phyloP scores from a whole-genome alignment of 1,139 yeast species.

The Pichia terricola region DNA sequence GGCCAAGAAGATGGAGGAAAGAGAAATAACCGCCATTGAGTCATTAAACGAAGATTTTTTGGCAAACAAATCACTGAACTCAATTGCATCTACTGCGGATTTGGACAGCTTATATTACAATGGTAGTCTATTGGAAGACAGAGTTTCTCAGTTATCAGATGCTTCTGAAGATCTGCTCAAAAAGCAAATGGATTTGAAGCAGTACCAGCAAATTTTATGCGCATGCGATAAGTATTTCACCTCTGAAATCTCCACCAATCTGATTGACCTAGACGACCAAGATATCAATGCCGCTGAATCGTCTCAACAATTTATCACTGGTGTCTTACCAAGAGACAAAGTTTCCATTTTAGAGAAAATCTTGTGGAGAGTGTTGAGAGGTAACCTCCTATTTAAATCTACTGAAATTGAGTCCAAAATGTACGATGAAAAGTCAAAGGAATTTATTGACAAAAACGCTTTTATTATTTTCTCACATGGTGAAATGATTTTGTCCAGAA shows the following conservation, averaged over 20 bases:
- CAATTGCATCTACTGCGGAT: conserved; percentile 41
- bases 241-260: conserved; percentile 23
- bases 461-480: conserved; percentile 51
- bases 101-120: conserved; percentile 68
- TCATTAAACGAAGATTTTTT: conserved; percentile 36
- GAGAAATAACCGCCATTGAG: conserved; percentile 35
- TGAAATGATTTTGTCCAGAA: conserved; percentile 38
- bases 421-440: conserved; percentile 29
- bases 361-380: conserved; percentile 49
- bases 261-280: conserved; percentile 22
- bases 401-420: conserved; percentile 35
- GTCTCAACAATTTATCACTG: conserved; percentile 32
- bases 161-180: conserved; percentile 45
- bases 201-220: conserved; percentile 57
- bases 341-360: conserved; percentile 41
- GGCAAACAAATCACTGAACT: conserved; percentile 26
- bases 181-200: conserved; percentile 49
- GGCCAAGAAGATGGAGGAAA: conserved; percentile 34
- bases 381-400: conserved; percentile 43
- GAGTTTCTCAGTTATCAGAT: conserved; percentile 46
- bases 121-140: conserved; percentile 52
- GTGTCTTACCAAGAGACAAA: conserved; percentile 39
- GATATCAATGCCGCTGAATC: not conserved
- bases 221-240: conserved; percentile 62
- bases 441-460: conserved; percentile 35